phyloP scores from a whole-genome alignment of 805 yeast species.

The Wickerhamiella bombiphila region DNA sequence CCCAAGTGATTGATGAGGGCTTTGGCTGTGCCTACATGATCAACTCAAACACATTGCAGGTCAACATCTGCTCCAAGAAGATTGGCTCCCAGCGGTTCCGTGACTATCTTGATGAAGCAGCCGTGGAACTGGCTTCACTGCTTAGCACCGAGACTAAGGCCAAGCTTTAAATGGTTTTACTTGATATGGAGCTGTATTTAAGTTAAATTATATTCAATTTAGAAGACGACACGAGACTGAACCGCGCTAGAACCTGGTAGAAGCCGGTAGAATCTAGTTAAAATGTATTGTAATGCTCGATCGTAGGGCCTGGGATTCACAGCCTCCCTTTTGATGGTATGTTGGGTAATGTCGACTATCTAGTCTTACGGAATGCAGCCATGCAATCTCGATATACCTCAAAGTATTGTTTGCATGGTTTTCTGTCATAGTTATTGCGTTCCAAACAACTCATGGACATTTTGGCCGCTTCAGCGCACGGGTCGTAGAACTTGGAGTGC shows the following conservation, averaged over 20 bases:
- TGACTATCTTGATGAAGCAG: conserved; percentile 59
- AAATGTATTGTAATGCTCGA: too few species aligned
- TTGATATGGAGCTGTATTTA: too few species aligned
- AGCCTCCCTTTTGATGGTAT: too few species aligned
- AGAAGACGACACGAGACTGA: too few species aligned
- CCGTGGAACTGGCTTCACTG: conserved; percentile 63
- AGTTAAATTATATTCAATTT: too few species aligned
- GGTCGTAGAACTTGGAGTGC: conserved; percentile 78
- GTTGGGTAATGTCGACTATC: neutral
- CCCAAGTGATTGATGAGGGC: conserved; percentile 89
- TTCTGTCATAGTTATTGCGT: conserved; percentile 55
- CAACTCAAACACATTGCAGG: conserved; percentile 69
- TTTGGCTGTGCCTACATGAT: conserved; percentile 90
- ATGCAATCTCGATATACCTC: conserved; percentile 89
- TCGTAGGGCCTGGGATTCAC: too few species aligned
- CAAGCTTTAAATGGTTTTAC: conserved; percentile 21
- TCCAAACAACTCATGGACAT: conserved; percentile 81
- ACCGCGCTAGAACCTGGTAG: neutral
- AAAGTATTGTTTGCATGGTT: conserved; percentile 63
- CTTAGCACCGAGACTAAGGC: conserved; percentile 29
- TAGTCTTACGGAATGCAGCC: conserved; percentile 31
- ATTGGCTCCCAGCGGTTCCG: conserved; percentile 35
- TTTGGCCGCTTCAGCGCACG: conserved; percentile 77
- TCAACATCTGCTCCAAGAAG: conserved; percentile 67
- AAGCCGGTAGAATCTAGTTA: too few species aligned